Evolutionary conservation across 768 basidiomycete genomes (phyloP), one percentile per base, ranked within the genome.

Genomic region (Rhodotorula babjevae): DNA sequence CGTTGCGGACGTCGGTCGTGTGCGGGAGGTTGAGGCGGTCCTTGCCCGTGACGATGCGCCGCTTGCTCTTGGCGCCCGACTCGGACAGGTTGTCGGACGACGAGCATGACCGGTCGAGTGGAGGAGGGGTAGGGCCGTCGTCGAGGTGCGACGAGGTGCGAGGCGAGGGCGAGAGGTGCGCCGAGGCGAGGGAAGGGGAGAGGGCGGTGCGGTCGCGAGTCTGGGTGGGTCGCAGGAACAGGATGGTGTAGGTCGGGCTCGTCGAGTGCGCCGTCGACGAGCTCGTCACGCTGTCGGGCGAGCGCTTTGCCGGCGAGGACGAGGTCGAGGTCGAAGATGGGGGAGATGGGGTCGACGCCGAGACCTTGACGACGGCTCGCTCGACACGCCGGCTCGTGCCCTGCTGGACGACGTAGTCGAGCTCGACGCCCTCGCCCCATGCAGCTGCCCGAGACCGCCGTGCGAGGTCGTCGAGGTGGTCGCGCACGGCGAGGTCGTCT

Each of bases 21-120:
- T 65, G 11, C 7, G 69, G 69, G 1, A 71, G 44, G 14, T 71
- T 62, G 25, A 47, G 23, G 1, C 69, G 50, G 2, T 71, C 69
- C 8, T 61, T 21, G 3, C 64, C 69, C 9, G 46, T 56, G 12
- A 23, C 25, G 9, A 52, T 31, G 11, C 64, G 42, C 12, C 47
- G 47, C 25, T 27, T 52, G 23, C 8, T 12, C 23, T 23, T 21
- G 8, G 25, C 11, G 25, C 11, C 6, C 25, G 25, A 12, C 23
- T 52, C 50, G 50, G 23, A 52, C 6, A 27, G 25, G 23, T 27
- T 7, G 6, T 46, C 44, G 50, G 50, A 52, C 50, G 50, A 52
- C 8, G 50, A 12, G 50, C 12, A 23, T 6, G 50, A 27, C 23
- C 50, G 50, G 44, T 46, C 50, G 50, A 52, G 23, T 7, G 50